Percentiles rank a stretch among this genome's conserved stretches.
Conservation (phyloP, 1,139 yeast species). For the Kodamaea sp. region DNA sequence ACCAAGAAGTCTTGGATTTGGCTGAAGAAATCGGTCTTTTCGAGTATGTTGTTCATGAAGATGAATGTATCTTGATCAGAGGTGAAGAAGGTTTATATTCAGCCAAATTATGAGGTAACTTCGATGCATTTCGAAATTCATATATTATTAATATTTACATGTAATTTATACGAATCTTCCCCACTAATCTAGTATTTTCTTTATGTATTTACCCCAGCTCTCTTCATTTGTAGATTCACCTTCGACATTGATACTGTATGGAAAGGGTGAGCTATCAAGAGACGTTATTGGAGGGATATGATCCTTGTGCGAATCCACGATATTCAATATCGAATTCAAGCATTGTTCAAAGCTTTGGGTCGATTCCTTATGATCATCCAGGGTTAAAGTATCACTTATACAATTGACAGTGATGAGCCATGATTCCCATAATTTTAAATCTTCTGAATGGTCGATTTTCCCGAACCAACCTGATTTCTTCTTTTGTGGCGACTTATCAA, state of each 20-base stretch:
- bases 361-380: slow-evolving; percentile 17
- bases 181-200: slow-evolving; percentile 37
- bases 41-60: slow-evolving; percentile 52
- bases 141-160: background rate
- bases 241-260: slow-evolving; percentile 41
- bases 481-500: slow-evolving; percentile 27
- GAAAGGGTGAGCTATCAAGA: slow-evolving; percentile 64
- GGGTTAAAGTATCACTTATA: slow-evolving; percentile 19
- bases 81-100: slow-evolving; percentile 54
- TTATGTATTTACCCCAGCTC: slow-evolving; percentile 49
- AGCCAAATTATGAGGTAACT: background rate
- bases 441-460: slow-evolving; percentile 21
- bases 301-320: slow-evolving; percentile 52
- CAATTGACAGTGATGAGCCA: slow-evolving; percentile 40
- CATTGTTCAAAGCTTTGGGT: slow-evolving; percentile 39
- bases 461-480: slow-evolving; percentile 46
- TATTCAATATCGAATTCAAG: slow-evolving; percentile 45
- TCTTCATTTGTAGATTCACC: slow-evolving; percentile 20
- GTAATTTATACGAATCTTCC: background rate
- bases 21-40: slow-evolving; percentile 37
- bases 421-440: slow-evolving; percentile 37
- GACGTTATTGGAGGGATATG: slow-evolving; percentile 76
- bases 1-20: slow-evolving; percentile 46
- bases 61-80: slow-evolving; percentile 65
- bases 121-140: background rate